Conservation (phyloP, 257 asterid species). For the Nicotiana otophora region DNA sequence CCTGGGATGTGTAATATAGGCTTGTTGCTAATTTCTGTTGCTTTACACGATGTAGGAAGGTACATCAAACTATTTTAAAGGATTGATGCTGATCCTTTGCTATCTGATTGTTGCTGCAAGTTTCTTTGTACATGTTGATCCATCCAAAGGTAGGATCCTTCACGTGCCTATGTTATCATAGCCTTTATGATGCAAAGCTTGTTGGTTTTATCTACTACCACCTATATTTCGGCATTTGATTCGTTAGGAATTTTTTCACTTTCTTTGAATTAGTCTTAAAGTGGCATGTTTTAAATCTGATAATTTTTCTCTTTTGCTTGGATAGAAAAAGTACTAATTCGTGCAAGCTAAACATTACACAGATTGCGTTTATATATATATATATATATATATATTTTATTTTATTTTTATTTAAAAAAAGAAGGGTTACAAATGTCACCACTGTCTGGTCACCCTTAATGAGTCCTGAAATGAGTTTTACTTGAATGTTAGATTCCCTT, state of each 20-base stretch:
- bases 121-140: conserved; percentile 44
- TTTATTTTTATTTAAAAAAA: not conserved
- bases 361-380: not conserved
- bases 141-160: conserved; percentile 46
- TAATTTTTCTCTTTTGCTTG: not conserved
- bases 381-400: no score
- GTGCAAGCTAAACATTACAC: not conserved
- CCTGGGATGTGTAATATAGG: not conserved
- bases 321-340: not conserved
- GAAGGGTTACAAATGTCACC: not conserved
- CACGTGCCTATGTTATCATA: not conserved
- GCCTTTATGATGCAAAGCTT: not conserved
- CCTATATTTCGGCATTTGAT: not conserved
- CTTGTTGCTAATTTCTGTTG: not conserved
- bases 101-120: conserved; percentile 62
- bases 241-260: not conserved
- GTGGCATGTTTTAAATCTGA: not conserved
- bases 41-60: conserved; percentile 41
- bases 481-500: not conserved
- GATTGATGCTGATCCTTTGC: conserved; percentile 53
- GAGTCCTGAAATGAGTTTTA: not conserved
- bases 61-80: conserved; percentile 50
- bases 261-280: not conserved
- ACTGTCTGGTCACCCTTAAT: not conserved
- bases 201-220: not conserved